Evolutionary conservation across 768 basidiomycete genomes (phyloP).

Genomic region (Calocybe cyanea): DNA sequence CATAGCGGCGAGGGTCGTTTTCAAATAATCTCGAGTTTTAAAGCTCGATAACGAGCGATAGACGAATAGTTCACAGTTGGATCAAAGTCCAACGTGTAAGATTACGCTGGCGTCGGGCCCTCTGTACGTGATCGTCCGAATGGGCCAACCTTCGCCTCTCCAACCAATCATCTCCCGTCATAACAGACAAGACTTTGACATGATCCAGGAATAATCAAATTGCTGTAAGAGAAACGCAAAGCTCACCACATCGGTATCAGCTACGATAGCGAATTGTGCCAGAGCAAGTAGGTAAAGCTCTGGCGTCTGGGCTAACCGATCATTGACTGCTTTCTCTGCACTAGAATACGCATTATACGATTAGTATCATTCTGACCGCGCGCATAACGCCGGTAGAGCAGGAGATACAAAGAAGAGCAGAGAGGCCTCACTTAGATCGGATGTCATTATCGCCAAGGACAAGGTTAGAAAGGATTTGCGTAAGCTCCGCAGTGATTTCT

Average conservation of each 20-base stretch:
- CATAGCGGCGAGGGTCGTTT: no score
- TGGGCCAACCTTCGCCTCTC: no score
- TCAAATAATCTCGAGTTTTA: no score
- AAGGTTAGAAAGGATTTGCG: slow-evolving; percentile 81
- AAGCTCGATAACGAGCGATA: no score
- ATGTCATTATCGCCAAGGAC: slow-evolving; percentile 83
- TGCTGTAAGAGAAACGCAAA: neutral
- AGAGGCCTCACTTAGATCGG: slow-evolving; percentile 53
- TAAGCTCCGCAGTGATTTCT: slow-evolving; percentile 72
- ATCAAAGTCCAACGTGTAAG: neutral
- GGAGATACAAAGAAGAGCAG: neutral
- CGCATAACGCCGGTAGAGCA: neutral
- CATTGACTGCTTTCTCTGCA: slow-evolving; percentile 81
- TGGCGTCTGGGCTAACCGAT: slow-evolving; percentile 71
- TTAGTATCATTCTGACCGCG: neutral
- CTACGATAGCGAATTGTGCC: slow-evolving; percentile 72
- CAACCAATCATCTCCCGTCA: no score
- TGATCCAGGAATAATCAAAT: no score
- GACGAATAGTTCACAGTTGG: neutral
- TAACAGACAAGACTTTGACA: no score
- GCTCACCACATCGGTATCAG: slow-evolving; percentile 78
- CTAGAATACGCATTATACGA: slow-evolving; percentile 24
- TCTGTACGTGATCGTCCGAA: no score
- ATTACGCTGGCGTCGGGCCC: no score
- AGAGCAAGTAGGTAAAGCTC: slow-evolving; percentile 78